Evolutionary conservation across 2,329 filamentous ascomycete species (phyloP).

Genomic region (Parastagonospora avenae): DNA sequence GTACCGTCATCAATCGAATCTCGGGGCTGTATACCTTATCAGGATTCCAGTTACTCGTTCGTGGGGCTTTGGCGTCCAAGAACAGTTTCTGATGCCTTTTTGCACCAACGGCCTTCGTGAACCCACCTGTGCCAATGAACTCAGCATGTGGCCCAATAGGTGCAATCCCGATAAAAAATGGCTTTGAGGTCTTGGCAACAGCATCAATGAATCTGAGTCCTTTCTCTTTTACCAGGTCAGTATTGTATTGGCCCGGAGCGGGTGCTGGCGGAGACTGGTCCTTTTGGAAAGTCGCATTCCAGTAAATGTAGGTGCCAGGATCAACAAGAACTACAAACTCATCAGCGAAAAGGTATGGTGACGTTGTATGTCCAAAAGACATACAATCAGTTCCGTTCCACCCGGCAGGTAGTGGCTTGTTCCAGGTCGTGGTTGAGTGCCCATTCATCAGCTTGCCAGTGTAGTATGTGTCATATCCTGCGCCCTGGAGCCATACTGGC

Average conservation of each 20-base stretch:
- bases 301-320: no score
- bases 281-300: constrained; percentile 50
- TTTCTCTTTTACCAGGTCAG: constrained; percentile 65
- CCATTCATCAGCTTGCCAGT: constrained; percentile 75
- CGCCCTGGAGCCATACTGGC: constrained; percentile 71
- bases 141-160: constrained; percentile 67
- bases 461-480: constrained; percentile 74
- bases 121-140: constrained; percentile 24
- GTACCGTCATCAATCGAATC: constrained; percentile 24
- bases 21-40: constrained; percentile 27
- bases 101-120: constrained; percentile 63
- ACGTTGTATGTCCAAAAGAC: constrained; percentile 70
- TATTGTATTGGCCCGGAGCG: constrained; percentile 59
- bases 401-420: constrained; percentile 61
- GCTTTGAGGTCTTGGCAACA: constrained; percentile 51
- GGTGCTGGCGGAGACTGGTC: constrained; percentile 59
- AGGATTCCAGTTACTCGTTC: constrained; percentile 72
- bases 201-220: constrained; percentile 65
- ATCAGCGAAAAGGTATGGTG: constrained; percentile 59
- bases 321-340: no score
- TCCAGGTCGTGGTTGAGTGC: constrained; percentile 65
- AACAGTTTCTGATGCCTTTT: constrained; percentile 69
- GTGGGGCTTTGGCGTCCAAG: constrained; percentile 62
- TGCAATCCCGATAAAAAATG: constrained; percentile 71
- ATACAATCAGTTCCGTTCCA: constrained; percentile 65